Conservation (phyloP, 2,329 filamentous ascomycete species). For the Ilyonectria destructans region DNA sequence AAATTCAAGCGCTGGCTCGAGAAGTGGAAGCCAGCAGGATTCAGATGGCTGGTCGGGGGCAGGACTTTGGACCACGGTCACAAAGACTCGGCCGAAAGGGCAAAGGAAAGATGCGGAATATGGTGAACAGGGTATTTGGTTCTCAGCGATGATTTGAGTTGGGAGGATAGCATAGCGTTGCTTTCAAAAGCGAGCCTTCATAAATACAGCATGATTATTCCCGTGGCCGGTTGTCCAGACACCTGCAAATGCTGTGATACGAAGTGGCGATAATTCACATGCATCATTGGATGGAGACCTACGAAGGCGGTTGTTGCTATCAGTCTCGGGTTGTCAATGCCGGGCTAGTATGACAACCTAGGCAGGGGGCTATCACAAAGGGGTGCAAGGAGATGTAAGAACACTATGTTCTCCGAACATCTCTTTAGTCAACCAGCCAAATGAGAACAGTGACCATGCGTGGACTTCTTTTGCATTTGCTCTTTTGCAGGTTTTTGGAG, state of each 20-base stretch:
- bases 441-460: too few relatives aligned
- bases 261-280: neutral
- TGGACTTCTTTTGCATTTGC: neutral
- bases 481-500: neutral
- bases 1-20: slow-evolving; percentile 9
- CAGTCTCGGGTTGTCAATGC: too few relatives aligned
- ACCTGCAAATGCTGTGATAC: neutral
- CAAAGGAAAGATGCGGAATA: slow-evolving; percentile 18
- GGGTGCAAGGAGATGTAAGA: too few relatives aligned
- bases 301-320: too few relatives aligned
- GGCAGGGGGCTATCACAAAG: too few relatives aligned
- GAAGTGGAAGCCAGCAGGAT: slow-evolving; percentile 19
- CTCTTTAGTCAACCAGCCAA: too few relatives aligned
- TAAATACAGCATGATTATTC: neutral
- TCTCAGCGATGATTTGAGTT: slow-evolving; percentile 1
- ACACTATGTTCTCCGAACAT: too few relatives aligned
- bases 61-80: slow-evolving; percentile 1
- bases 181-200: neutral
- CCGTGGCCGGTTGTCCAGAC: neutral
- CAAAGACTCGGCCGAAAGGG: neutral
- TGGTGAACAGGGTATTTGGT: slow-evolving; percentile 32
- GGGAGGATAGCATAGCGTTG: neutral
- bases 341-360: too few relatives aligned
- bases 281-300: too few relatives aligned
- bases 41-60: neutral